Conservation (phyloP, 805 yeast genomes). For the Candida koratica region DNA sequence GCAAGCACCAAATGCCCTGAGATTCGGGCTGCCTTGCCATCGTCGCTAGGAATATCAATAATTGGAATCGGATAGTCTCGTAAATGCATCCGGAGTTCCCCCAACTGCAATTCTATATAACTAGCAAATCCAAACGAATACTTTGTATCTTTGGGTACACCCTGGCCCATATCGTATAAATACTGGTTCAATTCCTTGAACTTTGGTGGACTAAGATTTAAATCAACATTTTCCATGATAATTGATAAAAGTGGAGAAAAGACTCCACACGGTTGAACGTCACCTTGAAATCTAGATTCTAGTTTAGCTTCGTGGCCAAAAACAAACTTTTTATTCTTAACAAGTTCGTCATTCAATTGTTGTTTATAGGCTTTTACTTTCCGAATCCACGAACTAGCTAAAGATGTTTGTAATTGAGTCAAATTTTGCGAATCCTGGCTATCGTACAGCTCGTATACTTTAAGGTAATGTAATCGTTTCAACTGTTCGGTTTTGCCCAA, state of each 20-base stretch:
- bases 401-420: constrained; percentile 38
- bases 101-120: constrained; percentile 49
- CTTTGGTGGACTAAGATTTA: constrained; percentile 23
- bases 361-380: constrained; percentile 49
- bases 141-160: constrained; percentile 66
- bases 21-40: constrained; percentile 23
- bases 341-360: constrained; percentile 35
- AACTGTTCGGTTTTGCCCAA: constrained; percentile 38
- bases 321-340: constrained; percentile 30
- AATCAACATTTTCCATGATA: constrained; percentile 24
- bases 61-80: constrained; percentile 87
- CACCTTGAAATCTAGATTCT: constrained; percentile 16
- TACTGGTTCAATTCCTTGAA: constrained; percentile 53
- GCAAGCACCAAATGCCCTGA: constrained; percentile 65
- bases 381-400: constrained; percentile 68
- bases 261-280: constrained; percentile 27
- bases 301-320: constrained; percentile 32
- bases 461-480: constrained; percentile 30
- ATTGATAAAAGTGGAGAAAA: constrained; percentile 36
- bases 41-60: constrained; percentile 58
- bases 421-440: background rate
- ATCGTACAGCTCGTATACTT: constrained; percentile 24
- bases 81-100: constrained; percentile 65
- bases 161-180: constrained; percentile 72
- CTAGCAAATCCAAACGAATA: constrained; percentile 70